Conservation (phyloP, 1,284 basidiomycete species). For the Ustilago hordei region DNA sequence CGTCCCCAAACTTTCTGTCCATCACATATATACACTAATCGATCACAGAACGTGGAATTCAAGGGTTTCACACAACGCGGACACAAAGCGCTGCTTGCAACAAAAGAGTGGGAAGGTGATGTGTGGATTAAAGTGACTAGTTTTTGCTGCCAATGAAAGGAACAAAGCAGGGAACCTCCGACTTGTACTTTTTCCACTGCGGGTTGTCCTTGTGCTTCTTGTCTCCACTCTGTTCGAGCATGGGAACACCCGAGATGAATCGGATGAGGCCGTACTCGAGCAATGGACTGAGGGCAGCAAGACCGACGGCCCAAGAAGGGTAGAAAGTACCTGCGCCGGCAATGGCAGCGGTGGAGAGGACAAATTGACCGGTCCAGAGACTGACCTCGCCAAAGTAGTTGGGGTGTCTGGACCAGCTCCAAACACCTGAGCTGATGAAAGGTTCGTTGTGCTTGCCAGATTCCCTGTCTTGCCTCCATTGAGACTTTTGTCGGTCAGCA, state of each 20-base stretch:
- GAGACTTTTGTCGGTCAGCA: constrained; percentile 77
- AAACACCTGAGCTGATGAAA: constrained; percentile 80
- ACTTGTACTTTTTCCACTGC: constrained; percentile 79
- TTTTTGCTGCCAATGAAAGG: constrained; percentile 59
- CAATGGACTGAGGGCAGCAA: constrained; percentile 76
- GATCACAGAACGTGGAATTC: not conserved
- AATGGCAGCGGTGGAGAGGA: constrained; percentile 69
- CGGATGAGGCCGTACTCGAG: constrained; percentile 74
- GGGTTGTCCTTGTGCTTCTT: constrained; percentile 78
- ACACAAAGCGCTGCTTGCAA: not conserved
- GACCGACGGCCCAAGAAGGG: constrained; percentile 71
- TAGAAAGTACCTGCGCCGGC: constrained; percentile 58
- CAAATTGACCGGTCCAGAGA: constrained; percentile 79
- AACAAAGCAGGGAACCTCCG: constrained; percentile 67
- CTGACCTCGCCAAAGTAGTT: constrained; percentile 84
- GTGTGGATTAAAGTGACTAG: constrained; percentile 3
- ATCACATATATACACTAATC: not conserved
- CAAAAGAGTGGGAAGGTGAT: not conserved
- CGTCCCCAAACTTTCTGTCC: not conserved
- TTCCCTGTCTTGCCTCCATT: constrained; percentile 77
- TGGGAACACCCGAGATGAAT: constrained; percentile 78
- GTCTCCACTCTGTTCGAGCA: constrained; percentile 76
- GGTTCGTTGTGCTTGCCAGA: constrained; percentile 79
- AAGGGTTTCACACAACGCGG: not conserved
- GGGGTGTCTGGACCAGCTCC: constrained; percentile 80